Conservation (phyloP, 805 yeast genomes). For the Kodamaea fukazawae region DNA sequence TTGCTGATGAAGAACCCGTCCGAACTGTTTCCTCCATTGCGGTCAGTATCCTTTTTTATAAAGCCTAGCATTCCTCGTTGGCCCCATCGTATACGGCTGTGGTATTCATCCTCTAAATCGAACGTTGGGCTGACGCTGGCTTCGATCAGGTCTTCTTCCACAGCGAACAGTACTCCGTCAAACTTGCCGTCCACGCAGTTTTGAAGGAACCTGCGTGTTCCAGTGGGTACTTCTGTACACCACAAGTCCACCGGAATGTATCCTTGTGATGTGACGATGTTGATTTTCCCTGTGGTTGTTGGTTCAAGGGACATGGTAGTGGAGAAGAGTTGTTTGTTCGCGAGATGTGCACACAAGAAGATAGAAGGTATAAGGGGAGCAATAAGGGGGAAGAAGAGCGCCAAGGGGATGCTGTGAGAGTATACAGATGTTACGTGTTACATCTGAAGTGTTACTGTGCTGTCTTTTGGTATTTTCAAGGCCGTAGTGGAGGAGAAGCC, state of each 20-base stretch:
- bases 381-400: neutral
- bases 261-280: slow-evolving; percentile 57
- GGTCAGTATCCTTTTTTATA: slow-evolving; percentile 32
- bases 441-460: no score
- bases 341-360: slow-evolving; percentile 5
- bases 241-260: slow-evolving; percentile 58
- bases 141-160: slow-evolving; percentile 1
- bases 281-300: slow-evolving; percentile 54
- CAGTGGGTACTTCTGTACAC: slow-evolving; percentile 63
- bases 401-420: no score
- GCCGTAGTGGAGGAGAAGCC: no score
- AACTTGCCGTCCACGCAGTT: slow-evolving; percentile 45
- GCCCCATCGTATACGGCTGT: slow-evolving; percentile 49
- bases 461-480: no score
- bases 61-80: slow-evolving; percentile 57
- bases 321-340: slow-evolving; percentile 41
- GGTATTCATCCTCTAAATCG: slow-evolving; percentile 40
- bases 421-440: no score
- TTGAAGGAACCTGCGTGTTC: slow-evolving; percentile 47
- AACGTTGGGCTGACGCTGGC: slow-evolving; percentile 10
- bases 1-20: slow-evolving; percentile 44
- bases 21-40: slow-evolving; percentile 17
- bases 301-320: no score
- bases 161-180: slow-evolving; percentile 38
- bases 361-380: slow-evolving; percentile 5